Conservation (phyloP, 768 basidiomycete species). For the Auriculariales sp. region DNA sequence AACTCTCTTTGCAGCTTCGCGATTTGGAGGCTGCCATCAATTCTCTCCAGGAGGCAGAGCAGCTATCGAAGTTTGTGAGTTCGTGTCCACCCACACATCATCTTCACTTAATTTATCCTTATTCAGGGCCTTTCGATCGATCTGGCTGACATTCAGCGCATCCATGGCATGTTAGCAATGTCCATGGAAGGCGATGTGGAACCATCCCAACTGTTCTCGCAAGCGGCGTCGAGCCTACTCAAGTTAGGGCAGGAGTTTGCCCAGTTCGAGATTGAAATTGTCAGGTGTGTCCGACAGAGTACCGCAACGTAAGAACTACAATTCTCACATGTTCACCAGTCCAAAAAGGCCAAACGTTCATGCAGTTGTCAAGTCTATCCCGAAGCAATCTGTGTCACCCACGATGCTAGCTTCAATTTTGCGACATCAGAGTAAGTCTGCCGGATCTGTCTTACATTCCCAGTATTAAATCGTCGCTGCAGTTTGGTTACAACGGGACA, state of each 20-base stretch:
- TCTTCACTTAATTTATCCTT: slow-evolving; percentile 5
- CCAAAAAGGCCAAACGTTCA: too few relatives aligned
- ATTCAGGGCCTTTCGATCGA: slow-evolving; percentile 30
- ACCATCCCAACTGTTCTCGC: slow-evolving; percentile 38
- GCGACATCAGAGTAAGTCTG: slow-evolving; percentile 48
- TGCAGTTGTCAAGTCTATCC: background rate
- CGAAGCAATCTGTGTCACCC: slow-evolving; percentile 23
- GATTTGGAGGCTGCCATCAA: slow-evolving; percentile 40
- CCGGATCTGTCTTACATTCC: background rate
- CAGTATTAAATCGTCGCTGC: slow-evolving; percentile 2
- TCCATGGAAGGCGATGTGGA: slow-evolving; percentile 24
- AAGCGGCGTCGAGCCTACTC: slow-evolving; percentile 42
- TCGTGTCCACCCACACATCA: slow-evolving; percentile 1
- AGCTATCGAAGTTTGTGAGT: slow-evolving; percentile 26
- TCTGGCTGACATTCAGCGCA: slow-evolving; percentile 38
- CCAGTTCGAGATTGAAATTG: slow-evolving; percentile 30
- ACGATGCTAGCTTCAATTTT: slow-evolving; percentile 45
- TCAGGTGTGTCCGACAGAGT: slow-evolving; percentile 32
- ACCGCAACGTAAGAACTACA: too few relatives aligned
- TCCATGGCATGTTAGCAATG: slow-evolving; percentile 40
- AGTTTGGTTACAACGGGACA: slow-evolving; percentile 59
- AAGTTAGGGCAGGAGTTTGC: slow-evolving; percentile 43
- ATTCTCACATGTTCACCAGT: too few relatives aligned
- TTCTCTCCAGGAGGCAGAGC: slow-evolving; percentile 35
- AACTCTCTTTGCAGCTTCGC: slow-evolving; percentile 54